Base-by-base conservation (phyloP, 2,329 filamentous ascomycete genomes). In the Fusarium fujikuroi region DNA sequence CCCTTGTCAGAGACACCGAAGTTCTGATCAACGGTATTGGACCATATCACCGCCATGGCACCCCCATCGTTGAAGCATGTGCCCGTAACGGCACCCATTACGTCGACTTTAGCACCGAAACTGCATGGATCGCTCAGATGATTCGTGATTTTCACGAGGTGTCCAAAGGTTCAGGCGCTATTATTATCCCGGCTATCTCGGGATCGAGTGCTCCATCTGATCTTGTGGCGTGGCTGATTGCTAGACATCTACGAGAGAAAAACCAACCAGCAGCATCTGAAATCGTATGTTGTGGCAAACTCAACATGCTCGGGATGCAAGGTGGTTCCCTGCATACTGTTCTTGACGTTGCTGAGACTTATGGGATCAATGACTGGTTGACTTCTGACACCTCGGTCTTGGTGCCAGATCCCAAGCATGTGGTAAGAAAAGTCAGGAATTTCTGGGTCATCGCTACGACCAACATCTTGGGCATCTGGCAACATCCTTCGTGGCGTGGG, bases 301-400 rank as follows among this genome's bases (percentile, higher is more conserved):
- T 63, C 9, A 60, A 4, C 28, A 60, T 63, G 30, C 19, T 60
- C 19, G 54, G 60, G 21, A 63, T 60, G 43, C 43, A 63, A 34
- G 54, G 54, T 19, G 36, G 60, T 9, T 60, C 60, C 2, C 21
- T 63, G 8, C 30, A 60, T 14, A 63, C 60, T 23, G 60, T 63
- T 28, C 42, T 63, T 36, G 54, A 60, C 14, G 60, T 63, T 5
- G 54, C 36, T 1, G 43, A 47, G 14, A 63, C 21, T 0, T 37
- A 60, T 14, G 54, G 43, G 15, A 34, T 63, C 1, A 15, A 21
- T 18, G 54, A 23, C 1, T 60, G 54, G 60, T 3, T 47, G 34
- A 39, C 23, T 34, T 30, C 54, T 36, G 43, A 60, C 44, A 36
- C n/a, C 16, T 63, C 23, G 21, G 36, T 49, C 14, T 21, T 60